Conservation (phyloP, 1,139 yeast species). For the Taphrina betulina region DNA sequence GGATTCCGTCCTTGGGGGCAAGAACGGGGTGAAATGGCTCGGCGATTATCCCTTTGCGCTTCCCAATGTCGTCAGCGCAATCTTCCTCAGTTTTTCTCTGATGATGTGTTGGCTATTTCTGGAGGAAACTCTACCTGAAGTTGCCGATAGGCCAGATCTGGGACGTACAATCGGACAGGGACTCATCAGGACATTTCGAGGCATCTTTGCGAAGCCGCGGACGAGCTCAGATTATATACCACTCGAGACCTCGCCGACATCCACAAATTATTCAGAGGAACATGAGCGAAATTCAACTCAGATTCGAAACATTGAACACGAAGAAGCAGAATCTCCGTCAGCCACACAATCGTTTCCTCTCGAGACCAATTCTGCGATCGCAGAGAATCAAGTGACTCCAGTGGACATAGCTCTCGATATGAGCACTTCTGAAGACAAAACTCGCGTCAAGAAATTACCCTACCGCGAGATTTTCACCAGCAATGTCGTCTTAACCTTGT, state of each 20-base stretch:
- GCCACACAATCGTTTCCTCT: neutral
- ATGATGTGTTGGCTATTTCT: constrained; percentile 35
- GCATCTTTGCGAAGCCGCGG: neutral
- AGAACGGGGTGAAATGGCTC: constrained; percentile 41
- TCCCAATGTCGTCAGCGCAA: constrained; percentile 58
- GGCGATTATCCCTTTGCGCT: constrained; percentile 57
- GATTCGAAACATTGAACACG: neutral
- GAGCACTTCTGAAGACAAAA: neutral
- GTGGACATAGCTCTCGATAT: neutral
- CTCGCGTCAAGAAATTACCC: neutral
- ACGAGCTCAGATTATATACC: neutral
- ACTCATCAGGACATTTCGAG: neutral
- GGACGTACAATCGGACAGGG: neutral
- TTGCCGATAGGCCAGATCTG: neutral
- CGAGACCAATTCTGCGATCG: neutral
- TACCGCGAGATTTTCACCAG: constrained; percentile 12
- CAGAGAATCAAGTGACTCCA: neutral
- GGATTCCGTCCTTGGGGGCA: constrained; percentile 14
- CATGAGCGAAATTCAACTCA: neutral
- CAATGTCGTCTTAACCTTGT: constrained; percentile 2
- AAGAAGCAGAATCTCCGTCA: neutral
- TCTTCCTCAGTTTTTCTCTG: constrained; percentile 43
- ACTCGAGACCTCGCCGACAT: neutral
- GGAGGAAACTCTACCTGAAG: constrained; percentile 24
- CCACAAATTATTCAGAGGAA: neutral